Conservation (phyloP, 2,329 filamentous ascomycete species). For the Epichloe gansuensis region DNA sequence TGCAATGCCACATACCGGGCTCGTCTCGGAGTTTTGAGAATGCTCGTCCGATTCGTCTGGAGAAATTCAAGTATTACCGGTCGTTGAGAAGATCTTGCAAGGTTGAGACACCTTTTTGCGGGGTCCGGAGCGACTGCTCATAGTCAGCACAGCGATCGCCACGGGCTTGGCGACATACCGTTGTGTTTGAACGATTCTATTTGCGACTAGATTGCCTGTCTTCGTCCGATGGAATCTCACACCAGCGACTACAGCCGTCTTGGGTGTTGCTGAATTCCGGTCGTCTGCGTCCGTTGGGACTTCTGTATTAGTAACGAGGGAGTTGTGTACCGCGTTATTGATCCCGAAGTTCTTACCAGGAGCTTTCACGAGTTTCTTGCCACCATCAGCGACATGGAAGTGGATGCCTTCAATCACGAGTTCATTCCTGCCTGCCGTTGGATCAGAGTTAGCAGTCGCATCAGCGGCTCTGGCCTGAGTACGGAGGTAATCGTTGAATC, state of each 20-base stretch:
- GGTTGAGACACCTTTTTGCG: constrained; percentile 58
- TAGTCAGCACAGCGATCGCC: constrained; percentile 24
- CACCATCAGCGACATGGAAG: constrained; percentile 61
- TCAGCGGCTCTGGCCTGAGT: constrained; percentile 13
- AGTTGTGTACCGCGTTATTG: not conserved
- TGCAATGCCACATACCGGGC: constrained; percentile 25
- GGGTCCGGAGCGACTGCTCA: constrained; percentile 33
- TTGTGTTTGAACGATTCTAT: constrained; percentile 61
- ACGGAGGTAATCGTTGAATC: constrained; percentile 29
- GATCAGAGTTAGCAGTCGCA: constrained; percentile 14
- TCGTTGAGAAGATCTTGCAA: constrained; percentile 60
- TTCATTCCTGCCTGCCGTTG: constrained; percentile 36
- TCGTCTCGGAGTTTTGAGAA: constrained; percentile 10
- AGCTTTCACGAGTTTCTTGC: constrained; percentile 68
- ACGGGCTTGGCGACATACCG: constrained; percentile 42
- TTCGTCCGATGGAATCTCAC: constrained; percentile 79
- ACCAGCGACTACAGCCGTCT: constrained; percentile 57
- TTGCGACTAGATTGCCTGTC: constrained; percentile 72
- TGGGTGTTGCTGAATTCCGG: constrained; percentile 54
- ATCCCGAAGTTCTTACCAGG: constrained; percentile 38
- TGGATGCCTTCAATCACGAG: constrained; percentile 58
- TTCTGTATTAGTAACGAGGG: not conserved
- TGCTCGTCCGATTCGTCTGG: constrained; percentile 12
- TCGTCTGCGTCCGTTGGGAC: constrained; percentile 20
- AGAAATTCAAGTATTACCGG: constrained; percentile 48